Evolutionary conservation across 2,329 filamentous ascomycete genomes (phyloP), one percentile per base, ranked within the genome.

Genomic region (Davidsoniella neocaledoniae): DNA sequence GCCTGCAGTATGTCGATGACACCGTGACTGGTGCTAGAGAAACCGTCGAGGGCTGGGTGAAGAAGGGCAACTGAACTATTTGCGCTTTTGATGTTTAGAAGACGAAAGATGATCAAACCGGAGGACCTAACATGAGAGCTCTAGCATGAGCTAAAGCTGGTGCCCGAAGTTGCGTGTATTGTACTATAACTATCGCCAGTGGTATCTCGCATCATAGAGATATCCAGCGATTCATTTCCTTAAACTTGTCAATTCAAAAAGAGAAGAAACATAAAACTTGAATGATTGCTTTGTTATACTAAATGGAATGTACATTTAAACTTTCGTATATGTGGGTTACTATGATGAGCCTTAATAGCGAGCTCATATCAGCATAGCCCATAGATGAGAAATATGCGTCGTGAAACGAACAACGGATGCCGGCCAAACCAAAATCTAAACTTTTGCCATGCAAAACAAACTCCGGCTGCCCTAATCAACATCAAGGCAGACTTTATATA

Each of bases 41-140:
- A 66, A 73, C 74, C 46, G 69, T 95, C 52, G 87, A 95, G 71
- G 79, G 78, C 54, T 91, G 88, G 86, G 85, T 96, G 49, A 86
- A 78, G 71, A 88, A 93, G 74, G 88, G 86, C 51, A 84, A 83
- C 73, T 88, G 75, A 69, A 59, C 43, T 19, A 38, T 38, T 16
- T 40, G 21, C 21, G 23, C 42, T 37, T 23, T 23, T 29, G 25
- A 29, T 6, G 38, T 41, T 21, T 23, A 37, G 51, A 46, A 33
- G 45, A 40, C 42, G 19, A 48, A 42, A 45, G 25, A 29, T 17
- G 37, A 43, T 29, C 29, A 33, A 33, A 12, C 29, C 29, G 2
- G 8, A 12, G 3, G 29, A 33, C 29, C 8, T 12, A 33, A 9
- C 12, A 10, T 33, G 29, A 33, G 29, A 33, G 29, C 29, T 33